Evolutionary conservation across 2,329 filamentous ascomycete genomes (phyloP).

Genomic region (Hymenoscyphus fructigenus): DNA sequence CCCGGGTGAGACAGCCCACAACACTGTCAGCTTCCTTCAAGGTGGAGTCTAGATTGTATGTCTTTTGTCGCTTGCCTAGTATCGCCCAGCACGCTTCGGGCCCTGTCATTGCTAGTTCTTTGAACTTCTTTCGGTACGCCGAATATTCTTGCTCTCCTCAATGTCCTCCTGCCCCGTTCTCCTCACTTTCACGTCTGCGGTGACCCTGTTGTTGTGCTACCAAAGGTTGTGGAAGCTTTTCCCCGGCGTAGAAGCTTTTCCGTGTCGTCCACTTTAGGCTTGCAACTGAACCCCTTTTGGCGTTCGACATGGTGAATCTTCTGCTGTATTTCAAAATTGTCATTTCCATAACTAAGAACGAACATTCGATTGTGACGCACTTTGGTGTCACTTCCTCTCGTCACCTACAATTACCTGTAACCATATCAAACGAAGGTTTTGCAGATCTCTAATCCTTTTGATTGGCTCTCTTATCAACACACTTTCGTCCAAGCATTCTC

Average conservation of each 20-base stretch:
- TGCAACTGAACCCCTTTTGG: neutral
- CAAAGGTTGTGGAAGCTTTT: constrained; percentile 9
- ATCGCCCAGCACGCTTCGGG: neutral
- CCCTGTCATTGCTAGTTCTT: neutral
- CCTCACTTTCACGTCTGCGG: neutral
- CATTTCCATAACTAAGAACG: constrained; percentile 2
- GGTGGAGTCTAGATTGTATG: neutral
- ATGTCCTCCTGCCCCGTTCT: neutral
- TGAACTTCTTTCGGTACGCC: neutral
- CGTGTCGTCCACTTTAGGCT: neutral
- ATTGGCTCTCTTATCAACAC: constrained; percentile 18
- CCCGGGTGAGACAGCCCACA: neutral
- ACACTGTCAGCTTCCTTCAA: neutral
- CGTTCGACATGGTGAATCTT: constrained; percentile 7
- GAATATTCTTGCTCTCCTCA: neutral
- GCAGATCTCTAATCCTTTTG: constrained; percentile 9
- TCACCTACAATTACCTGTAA: constrained; percentile 2
- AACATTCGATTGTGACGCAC: constrained; percentile 7
- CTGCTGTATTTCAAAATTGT: constrained; percentile 3
- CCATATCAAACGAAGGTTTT: constrained; percentile 16
- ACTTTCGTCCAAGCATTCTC: constrained; percentile 24
- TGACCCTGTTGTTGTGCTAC: neutral
- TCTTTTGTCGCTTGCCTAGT: neutral
- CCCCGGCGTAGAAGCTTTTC: constrained; percentile 2
- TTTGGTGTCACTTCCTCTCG: constrained; percentile 14